These are phyloP conservation scores for Strombidium stylifer DNA, from an alignment of 73 alveolate species.

Conservation along the genomic window DNA sequence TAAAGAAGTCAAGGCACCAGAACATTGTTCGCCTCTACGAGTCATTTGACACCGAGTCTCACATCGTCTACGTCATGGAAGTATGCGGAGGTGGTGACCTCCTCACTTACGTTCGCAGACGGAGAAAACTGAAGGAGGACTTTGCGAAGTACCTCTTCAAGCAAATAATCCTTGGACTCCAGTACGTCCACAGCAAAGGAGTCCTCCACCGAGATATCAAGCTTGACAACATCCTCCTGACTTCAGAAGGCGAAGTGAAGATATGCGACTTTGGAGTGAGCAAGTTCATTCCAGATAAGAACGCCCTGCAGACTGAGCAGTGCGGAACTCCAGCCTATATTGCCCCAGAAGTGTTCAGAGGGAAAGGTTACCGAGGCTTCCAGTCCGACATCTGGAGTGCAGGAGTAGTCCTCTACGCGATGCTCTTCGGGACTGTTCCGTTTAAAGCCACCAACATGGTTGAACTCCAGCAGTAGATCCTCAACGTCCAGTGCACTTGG, in stretches of 20 bases:
- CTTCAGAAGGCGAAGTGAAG: constrained; percentile 68
- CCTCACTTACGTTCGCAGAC: constrained; percentile 3
- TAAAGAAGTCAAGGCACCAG: constrained; percentile 21
- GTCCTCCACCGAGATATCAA: constrained; percentile 85
- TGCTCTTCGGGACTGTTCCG: constrained; percentile 89
- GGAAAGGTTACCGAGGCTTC: constrained; percentile 81
- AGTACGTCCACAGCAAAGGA: constrained; percentile 15
- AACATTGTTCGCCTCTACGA: constrained; percentile 16
- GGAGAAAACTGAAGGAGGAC: constrained; percentile 17
- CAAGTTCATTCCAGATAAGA: constrained; percentile 63
- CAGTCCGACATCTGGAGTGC: constrained; percentile 85
- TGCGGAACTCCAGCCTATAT: constrained; percentile 94
- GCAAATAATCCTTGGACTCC: constrained; percentile 6
- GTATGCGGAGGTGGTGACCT: constrained; percentile 14
- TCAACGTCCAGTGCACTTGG: constrained; percentile 63
- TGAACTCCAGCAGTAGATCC: constrained; percentile 67
- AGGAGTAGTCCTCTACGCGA: constrained; percentile 88
- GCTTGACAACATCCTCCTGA: constrained; percentile 82
- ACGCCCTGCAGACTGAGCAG: constrained; percentile 68
- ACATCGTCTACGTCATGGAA: constrained; percentile 13
- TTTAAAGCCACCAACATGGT: constrained; percentile 78
- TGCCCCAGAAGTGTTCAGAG: constrained; percentile 86
- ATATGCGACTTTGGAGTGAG: constrained; percentile 92
- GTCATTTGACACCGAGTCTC: constrained; percentile 4
- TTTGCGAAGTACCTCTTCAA: constrained; percentile 13